Evolutionary conservation across 2,329 filamentous ascomycete species (phyloP).

Genomic region (Septoria petroselini): DNA sequence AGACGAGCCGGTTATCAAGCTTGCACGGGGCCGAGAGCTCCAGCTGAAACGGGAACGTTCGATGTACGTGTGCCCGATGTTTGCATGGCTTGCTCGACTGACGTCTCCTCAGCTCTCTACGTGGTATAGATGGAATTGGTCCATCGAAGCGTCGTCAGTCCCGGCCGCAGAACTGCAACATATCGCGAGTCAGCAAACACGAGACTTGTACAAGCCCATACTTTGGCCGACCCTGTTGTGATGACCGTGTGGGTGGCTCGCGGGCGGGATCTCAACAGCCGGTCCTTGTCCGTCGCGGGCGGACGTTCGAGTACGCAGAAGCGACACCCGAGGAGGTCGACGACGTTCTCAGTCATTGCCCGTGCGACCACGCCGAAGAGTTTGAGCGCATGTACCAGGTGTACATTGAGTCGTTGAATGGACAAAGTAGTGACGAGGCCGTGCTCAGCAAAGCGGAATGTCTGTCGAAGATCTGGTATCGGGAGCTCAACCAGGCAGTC

Average conservation of each 20-base stretch:
- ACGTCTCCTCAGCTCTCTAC: too few species aligned
- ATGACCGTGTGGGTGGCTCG: background rate
- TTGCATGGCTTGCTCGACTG: too few species aligned
- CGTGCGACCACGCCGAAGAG: slow-evolving; percentile 1
- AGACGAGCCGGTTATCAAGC: too few species aligned
- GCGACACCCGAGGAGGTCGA: background rate
- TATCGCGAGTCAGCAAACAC: background rate
- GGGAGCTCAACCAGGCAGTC: background rate
- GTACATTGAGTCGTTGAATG: background rate
- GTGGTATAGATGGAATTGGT: too few species aligned
- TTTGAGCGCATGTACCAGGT: slow-evolving; percentile 2
- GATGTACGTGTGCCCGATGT: too few species aligned
- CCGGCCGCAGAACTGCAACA: too few species aligned
- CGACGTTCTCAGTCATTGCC: slow-evolving; percentile 1
- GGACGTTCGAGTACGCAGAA: background rate
- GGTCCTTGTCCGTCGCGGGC: background rate
- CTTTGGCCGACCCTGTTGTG: slow-evolving; percentile 1
- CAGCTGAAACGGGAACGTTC: too few species aligned
- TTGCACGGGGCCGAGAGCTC: too few species aligned
- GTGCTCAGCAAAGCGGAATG: background rate
- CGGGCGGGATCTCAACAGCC: background rate
- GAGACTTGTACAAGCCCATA: background rate
- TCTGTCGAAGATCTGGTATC: background rate
- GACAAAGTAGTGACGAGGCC: background rate
- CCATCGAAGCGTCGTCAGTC: too few species aligned